These are phyloP conservation scores for Hysterium pulicare DNA, from an alignment of 2,329 filamentous ascomycete species.

Conservation along the genomic window DNA sequence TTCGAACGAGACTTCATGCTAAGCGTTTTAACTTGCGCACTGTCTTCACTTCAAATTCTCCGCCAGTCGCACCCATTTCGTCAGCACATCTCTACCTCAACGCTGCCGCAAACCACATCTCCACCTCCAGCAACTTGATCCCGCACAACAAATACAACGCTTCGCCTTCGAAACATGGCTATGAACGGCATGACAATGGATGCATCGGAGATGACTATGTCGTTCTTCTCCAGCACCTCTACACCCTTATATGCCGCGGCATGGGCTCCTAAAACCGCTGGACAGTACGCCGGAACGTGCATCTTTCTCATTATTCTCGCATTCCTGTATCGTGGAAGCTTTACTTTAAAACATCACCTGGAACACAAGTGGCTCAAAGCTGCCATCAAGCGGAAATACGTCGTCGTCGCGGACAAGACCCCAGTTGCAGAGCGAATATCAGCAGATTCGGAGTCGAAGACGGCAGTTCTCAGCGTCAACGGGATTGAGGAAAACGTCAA, in stretches of 20 bases:
- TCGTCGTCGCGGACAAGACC: slow-evolving; percentile 65
- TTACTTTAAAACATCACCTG: slow-evolving; percentile 64
- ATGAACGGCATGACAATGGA: slow-evolving; percentile 1
- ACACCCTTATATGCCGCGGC: slow-evolving; percentile 64
- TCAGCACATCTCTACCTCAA: too few species aligned
- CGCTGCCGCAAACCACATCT: too few species aligned
- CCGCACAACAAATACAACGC: too few species aligned
- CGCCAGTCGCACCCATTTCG: too few species aligned
- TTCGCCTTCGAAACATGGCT: too few species aligned
- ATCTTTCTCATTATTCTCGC: slow-evolving; percentile 83
- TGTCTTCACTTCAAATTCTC: too few species aligned
- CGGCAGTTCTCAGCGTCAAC: slow-evolving; percentile 66
- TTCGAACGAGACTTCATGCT: too few species aligned
- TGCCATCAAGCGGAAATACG: slow-evolving; percentile 72
- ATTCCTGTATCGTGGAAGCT: slow-evolving; percentile 63
- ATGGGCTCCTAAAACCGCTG: slow-evolving; percentile 71
- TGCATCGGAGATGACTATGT: slow-evolving; percentile 48
- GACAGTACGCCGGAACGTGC: slow-evolving; percentile 81
- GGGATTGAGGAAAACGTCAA: slow-evolving; percentile 78
- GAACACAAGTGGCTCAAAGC: slow-evolving; percentile 67
- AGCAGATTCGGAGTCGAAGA: slow-evolving; percentile 55
- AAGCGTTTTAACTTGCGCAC: too few species aligned
- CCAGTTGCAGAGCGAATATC: slow-evolving; percentile 58
- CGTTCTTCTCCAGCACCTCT: slow-evolving; percentile 62
- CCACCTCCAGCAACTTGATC: too few species aligned